phyloP scores from a whole-genome alignment of 352 stramenopile species.

The Peronosclerospora sorghi region DNA sequence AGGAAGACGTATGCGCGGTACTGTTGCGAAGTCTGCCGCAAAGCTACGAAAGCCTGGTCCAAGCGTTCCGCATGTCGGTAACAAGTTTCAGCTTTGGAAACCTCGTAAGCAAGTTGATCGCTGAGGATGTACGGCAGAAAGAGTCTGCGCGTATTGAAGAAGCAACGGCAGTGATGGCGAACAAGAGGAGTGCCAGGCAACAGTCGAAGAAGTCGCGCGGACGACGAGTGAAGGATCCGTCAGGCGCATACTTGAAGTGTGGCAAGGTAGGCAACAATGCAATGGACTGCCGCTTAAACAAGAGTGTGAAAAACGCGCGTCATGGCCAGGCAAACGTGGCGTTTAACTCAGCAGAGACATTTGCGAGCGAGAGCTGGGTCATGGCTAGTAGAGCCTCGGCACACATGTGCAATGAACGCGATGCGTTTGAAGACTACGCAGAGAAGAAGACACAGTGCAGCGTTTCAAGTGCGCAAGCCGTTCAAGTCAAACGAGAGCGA shows the following conservation, averaged over 20 bases:
- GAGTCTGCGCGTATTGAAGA: neutral
- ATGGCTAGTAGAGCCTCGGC: neutral
- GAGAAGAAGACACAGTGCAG: neutral
- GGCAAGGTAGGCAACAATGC: neutral
- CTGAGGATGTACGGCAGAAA: neutral
- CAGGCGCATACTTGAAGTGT: neutral
- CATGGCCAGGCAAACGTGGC: neutral
- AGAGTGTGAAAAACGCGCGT: neutral
- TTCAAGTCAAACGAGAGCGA: neutral
- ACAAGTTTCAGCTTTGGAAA: neutral
- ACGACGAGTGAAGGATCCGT: neutral
- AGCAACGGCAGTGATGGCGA: neutral
- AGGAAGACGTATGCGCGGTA: constrained; percentile 1
- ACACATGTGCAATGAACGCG: neutral
- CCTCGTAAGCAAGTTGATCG: neutral
- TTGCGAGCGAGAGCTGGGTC: neutral
- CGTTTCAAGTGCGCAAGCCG: neutral
- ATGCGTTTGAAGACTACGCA: neutral
- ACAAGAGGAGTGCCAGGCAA: neutral
- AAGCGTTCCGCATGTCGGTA: neutral
- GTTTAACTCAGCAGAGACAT: neutral
- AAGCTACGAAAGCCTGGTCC: constrained; percentile 1
- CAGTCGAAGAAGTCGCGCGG: neutral
- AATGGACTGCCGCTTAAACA: neutral
- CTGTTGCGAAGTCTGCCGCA: neutral